These are phyloP conservation scores for Mycena polygramma DNA, from an alignment of 768 basidiomycete genomes.

Conservation along the genomic window DNA sequence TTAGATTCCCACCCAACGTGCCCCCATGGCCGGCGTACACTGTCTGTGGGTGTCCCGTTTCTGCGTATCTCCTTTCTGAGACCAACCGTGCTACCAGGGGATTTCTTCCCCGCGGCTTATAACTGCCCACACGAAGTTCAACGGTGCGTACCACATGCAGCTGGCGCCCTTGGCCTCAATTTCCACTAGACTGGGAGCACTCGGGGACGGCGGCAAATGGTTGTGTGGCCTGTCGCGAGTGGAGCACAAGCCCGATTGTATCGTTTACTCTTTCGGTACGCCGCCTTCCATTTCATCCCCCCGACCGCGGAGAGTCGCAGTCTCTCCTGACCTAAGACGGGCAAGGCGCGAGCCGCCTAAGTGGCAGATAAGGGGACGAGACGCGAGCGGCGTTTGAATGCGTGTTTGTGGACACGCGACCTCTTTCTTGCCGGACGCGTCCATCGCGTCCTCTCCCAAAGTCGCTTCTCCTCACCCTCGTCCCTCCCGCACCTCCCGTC, in stretches of 20 bases:
- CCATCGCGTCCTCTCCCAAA: too few species aligned
- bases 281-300: not conserved
- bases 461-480: too few species aligned
- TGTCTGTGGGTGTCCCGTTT: conserved; percentile 57
- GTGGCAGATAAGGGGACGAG: too few species aligned
- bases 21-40: conserved; percentile 71
- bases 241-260: conserved; percentile 64
- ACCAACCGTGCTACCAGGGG: conserved; percentile 54
- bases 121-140: conserved; percentile 65
- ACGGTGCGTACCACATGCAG: conserved; percentile 46
- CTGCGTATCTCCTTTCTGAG: not conserved
- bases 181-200: conserved; percentile 52
- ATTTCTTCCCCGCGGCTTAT: conserved; percentile 66
- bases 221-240: conserved; percentile 73
- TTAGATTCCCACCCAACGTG: conserved; percentile 65
- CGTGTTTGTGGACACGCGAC: too few species aligned
- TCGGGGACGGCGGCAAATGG: conserved; percentile 82
- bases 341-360: too few species aligned
- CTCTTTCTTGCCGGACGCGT: too few species aligned
- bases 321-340: too few species aligned
- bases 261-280: conserved; percentile 74
- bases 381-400: too few species aligned
- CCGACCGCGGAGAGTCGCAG: too few species aligned
- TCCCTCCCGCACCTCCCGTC: too few species aligned
- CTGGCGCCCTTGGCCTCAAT: not conserved